Conservation (phyloP, 352 stramenopile species). For the Pythium rhizo-oryzae region DNA sequence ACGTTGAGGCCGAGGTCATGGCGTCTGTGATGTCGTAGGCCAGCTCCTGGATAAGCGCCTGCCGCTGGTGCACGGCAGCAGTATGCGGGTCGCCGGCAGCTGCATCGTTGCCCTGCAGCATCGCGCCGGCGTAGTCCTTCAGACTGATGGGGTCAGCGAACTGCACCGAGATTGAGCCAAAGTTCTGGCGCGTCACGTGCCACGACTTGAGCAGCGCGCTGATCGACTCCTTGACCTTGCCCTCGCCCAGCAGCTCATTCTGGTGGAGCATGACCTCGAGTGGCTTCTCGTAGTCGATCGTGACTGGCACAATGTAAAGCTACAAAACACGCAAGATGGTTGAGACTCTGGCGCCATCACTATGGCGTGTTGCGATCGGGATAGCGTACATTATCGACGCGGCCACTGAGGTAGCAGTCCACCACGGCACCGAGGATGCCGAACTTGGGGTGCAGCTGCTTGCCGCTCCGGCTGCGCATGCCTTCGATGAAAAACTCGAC, state of each 20-base stretch:
- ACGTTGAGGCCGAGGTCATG: slow-evolving; percentile 70
- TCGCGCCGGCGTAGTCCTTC: slow-evolving; percentile 39
- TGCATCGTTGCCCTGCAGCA: neutral
- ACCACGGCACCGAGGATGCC: slow-evolving; percentile 75
- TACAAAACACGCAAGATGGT: slow-evolving; percentile 25
- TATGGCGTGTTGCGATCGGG: neutral
- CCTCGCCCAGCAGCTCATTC: slow-evolving; percentile 78
- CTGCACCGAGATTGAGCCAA: slow-evolving; percentile 80
- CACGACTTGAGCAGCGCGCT: slow-evolving; percentile 68
- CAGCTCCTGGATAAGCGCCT: slow-evolving; percentile 57
- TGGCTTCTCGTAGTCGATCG: slow-evolving; percentile 88
- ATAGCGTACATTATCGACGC: slow-evolving; percentile 72
- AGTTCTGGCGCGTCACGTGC: slow-evolving; percentile 75
- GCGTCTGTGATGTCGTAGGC: slow-evolving; percentile 77
- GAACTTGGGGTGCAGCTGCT: slow-evolving; percentile 84
- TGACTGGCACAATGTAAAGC: slow-evolving; percentile 82
- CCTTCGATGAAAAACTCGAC: slow-evolving; percentile 90
- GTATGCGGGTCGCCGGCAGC: neutral
- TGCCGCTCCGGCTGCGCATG: slow-evolving; percentile 80
- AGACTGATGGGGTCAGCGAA: slow-evolving; percentile 75
- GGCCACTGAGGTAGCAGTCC: slow-evolving; percentile 66
- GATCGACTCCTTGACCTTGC: slow-evolving; percentile 82
- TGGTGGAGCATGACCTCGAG: slow-evolving; percentile 82
- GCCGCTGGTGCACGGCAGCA: neutral
- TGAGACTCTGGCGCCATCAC: too few relatives aligned